Evolutionary conservation across 2,329 filamentous ascomycete genomes (phyloP), one percentile per base, ranked within the genome.

Genomic region (Arthroderma sp.): DNA sequence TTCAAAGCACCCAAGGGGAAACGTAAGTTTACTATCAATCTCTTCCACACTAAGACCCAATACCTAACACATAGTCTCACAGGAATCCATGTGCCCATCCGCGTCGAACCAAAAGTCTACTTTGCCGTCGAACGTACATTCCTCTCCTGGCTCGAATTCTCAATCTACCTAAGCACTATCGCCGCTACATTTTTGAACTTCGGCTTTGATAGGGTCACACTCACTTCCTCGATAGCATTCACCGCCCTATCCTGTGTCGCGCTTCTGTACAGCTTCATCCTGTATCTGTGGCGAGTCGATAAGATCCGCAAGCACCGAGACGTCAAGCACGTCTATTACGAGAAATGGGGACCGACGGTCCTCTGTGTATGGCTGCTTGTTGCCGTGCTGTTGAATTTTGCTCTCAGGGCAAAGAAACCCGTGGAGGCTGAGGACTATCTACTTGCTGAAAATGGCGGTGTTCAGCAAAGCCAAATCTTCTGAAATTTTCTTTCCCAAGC

Each of bases 41-140:
- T 4, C 10, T 11, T 31, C 32, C 30, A 41, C 29, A 6, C 29
- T 33, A n/a, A 30, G 27, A 29, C 37, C 8, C 22, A 6, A 36
- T 28, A 28, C 10, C 11, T 15, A 32, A 32, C 32, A 38, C 29
- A 42, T 8, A 34, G 9, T 4, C 37, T 80, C 84, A 95, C 72
- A 77, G 85, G 85, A 63, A 96, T 98, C 48, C 89, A 96, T 57
- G 91, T 98, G 27, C 89, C 89, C 9, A 82, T 96, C 45, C 80
- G 91, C 40, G 88, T 98, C 31, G 91, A 98, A 65, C 91, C 91
- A 31, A 98, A 98, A 68, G 91, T 98, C 42, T 94, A 87, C 64
- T 94, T 98, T 60, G 91, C 91, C 22, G 88, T 87, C 1, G 91
- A 98, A 66, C 78, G 91, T 52, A 98, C 91, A 1, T 98, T 95